These are phyloP conservation scores for Annona cherimola DNA, from an alignment of 164 flowering plant species.

Conservation along the genomic window DNA sequence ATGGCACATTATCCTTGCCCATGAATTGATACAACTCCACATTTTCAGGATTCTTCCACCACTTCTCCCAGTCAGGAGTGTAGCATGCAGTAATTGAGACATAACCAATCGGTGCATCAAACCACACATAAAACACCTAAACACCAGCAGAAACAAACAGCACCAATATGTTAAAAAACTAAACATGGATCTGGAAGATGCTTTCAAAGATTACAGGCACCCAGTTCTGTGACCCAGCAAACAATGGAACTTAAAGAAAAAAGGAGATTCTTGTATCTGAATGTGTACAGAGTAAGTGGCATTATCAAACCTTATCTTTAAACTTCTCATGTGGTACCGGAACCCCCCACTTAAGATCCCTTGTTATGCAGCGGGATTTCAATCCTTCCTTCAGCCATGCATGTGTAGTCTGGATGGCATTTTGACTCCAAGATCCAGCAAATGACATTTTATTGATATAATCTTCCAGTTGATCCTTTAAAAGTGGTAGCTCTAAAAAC, in stretches of 20 bases:
- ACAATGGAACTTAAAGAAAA: neutral
- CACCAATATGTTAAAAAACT: neutral
- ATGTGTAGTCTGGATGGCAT: slow-evolving; percentile 81
- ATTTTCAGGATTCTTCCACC: slow-evolving; percentile 97
- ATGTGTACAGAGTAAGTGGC: neutral
- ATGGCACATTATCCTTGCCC: slow-evolving; percentile 98
- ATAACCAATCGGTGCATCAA: slow-evolving; percentile 96
- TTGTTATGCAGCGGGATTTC: slow-evolving; percentile 71
- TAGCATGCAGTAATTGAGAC: slow-evolving; percentile 83
- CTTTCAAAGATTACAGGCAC: neutral
- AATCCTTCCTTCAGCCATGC: slow-evolving; percentile 92
- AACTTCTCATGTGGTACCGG: slow-evolving; percentile 88
- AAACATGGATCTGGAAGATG: neutral
- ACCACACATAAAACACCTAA: slow-evolving; percentile 97
- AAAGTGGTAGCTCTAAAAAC: slow-evolving; percentile 82
- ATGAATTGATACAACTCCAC: slow-evolving; percentile 92
- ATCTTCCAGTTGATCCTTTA: slow-evolving; percentile 58
- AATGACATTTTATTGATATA: slow-evolving; percentile 61
- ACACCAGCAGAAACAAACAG: slow-evolving; percentile 1
- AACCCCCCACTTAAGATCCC: slow-evolving; percentile 98
- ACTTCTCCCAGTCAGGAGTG: slow-evolving; percentile 86
- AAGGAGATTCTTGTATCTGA: neutral
- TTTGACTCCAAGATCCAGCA: slow-evolving; percentile 89
- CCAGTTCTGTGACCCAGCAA: neutral
- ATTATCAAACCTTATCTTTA: slow-evolving; percentile 61